A percentile compares a stretch with the other conserved stretches of the same genome.
These are phyloP conservation scores for Pseudozyma pruni DNA, from an alignment of 1,284 basidiomycete genomes.

Conservation along the genomic window DNA sequence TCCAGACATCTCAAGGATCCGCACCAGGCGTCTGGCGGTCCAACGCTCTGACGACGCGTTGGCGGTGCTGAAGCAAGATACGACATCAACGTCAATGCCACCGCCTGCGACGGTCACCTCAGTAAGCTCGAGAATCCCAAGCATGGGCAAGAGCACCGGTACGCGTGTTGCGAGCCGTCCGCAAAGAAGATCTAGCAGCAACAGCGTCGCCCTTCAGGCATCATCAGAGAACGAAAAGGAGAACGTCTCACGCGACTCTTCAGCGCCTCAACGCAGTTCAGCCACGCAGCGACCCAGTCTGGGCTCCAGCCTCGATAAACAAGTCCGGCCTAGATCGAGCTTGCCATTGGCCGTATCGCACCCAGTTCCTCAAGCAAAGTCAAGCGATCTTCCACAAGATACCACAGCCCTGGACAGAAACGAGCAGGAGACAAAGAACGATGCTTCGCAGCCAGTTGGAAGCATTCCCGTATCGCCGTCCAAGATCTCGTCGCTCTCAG, in stretches of 20 bases:
- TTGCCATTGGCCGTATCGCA: slow-evolving; percentile 25
- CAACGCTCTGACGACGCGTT: not conserved
- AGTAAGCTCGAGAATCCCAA: slow-evolving; percentile 21
- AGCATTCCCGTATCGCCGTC: slow-evolving; percentile 8
- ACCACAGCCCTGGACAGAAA: not conserved
- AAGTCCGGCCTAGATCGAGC: slow-evolving; percentile 17
- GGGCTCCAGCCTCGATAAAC: not conserved
- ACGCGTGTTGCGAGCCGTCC: not conserved
- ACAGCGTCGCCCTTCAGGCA: slow-evolving; percentile 1
- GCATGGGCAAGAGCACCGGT: slow-evolving; percentile 11
- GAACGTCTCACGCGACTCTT: slow-evolving; percentile 10
- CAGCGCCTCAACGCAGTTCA: not conserved
- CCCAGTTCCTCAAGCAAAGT: slow-evolving; percentile 4
- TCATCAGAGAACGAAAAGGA: slow-evolving; percentile 16
- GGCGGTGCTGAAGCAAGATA: not conserved
- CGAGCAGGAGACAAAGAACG: not conserved
- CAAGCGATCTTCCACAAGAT: not conserved
- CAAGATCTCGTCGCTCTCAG: slow-evolving; percentile 17
- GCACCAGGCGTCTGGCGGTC: slow-evolving; percentile 8
- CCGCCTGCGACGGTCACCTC: not conserved
- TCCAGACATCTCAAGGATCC: slow-evolving; percentile 34
- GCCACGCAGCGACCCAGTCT: slow-evolving; percentile 17
- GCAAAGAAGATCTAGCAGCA: slow-evolving; percentile 13
- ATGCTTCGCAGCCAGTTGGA: not conserved
- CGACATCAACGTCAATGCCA: slow-evolving; percentile 1